Evolutionary conservation across 148 eudicot species (phyloP).

Genomic region (Selenicereus undatus): DNA sequence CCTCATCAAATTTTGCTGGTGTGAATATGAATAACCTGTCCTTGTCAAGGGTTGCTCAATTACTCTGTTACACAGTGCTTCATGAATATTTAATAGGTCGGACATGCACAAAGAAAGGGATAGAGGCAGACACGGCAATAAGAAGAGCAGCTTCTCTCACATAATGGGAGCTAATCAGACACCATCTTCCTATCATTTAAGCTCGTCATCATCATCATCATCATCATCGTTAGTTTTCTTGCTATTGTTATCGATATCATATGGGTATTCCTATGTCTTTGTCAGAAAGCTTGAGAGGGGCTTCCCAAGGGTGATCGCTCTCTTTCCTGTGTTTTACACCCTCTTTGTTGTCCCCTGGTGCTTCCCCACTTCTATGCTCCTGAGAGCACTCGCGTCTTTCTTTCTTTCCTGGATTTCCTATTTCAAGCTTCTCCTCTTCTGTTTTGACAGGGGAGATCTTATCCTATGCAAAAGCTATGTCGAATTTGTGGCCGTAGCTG

Average conservation of each 20-base stretch:
- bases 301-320: conserved; percentile 2
- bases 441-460: conserved; percentile 4
- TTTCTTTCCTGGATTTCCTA: conserved; percentile 6
- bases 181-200: neutral
- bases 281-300: conserved; percentile 8
- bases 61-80: too few relatives aligned
- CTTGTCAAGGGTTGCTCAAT: too few relatives aligned
- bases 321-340: conserved; percentile 11
- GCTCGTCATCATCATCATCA: neutral
- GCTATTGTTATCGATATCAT: neutral
- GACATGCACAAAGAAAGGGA: too few relatives aligned
- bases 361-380: conserved; percentile 13
- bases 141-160: neutral
- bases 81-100: too few relatives aligned
- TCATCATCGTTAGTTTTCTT: neutral
- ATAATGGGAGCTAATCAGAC: neutral
- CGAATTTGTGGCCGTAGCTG: conserved; percentile 1
- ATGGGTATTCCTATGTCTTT: conserved; percentile 8
- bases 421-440: conserved; percentile 14
- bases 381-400: conserved; percentile 14
- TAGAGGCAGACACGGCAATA: too few relatives aligned
- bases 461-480: neutral
- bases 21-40: too few relatives aligned
- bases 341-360: conserved; percentile 6
- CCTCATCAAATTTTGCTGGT: too few relatives aligned